phyloP scores from a whole-genome alignment of 805 yeast genomes.

The Ogataea ganodermae region DNA sequence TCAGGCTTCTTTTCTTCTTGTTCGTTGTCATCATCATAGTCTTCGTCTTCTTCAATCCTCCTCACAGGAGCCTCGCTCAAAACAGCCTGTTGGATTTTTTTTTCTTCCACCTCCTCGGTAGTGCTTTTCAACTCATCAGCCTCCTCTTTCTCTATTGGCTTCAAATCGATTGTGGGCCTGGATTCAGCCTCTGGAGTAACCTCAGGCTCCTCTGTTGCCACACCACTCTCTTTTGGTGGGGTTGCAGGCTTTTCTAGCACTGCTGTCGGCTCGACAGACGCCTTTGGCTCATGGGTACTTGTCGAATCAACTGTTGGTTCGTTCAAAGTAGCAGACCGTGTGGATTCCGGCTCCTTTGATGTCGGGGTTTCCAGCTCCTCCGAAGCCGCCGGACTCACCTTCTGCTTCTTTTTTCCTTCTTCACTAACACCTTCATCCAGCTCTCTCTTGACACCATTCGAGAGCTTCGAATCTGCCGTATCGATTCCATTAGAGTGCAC shows the following conservation, averaged over 20 bases:
- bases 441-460: slow-evolving; percentile 15
- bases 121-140: slow-evolving; percentile 27
- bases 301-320: not conserved
- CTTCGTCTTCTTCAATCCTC: slow-evolving; percentile 39
- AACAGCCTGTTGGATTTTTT: slow-evolving; percentile 18
- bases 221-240: slow-evolving; percentile 1
- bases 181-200: slow-evolving; percentile 5
- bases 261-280: slow-evolving; percentile 4
- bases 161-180: slow-evolving; percentile 28
- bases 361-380: not conserved
- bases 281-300: not conserved
- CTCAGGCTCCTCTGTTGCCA: not conserved
- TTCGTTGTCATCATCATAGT: slow-evolving; percentile 37
- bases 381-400: not conserved
- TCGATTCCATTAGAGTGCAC: not conserved
- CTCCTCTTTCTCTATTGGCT: slow-evolving; percentile 36
- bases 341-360: not conserved
- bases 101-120: slow-evolving; percentile 18
- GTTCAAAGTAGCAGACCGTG: not conserved
- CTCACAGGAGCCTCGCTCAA: slow-evolving; percentile 34
- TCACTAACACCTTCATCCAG: slow-evolving; percentile 7
- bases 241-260: slow-evolving; percentile 1
- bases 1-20: slow-evolving; percentile 9
- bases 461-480: not conserved
- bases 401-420: slow-evolving; percentile 16